A percentile compares a stretch with the other conserved stretches of the same genome.
Conservation (phyloP, 495 filamentous ascomycete species). For the Penicillium pulvis region DNA sequence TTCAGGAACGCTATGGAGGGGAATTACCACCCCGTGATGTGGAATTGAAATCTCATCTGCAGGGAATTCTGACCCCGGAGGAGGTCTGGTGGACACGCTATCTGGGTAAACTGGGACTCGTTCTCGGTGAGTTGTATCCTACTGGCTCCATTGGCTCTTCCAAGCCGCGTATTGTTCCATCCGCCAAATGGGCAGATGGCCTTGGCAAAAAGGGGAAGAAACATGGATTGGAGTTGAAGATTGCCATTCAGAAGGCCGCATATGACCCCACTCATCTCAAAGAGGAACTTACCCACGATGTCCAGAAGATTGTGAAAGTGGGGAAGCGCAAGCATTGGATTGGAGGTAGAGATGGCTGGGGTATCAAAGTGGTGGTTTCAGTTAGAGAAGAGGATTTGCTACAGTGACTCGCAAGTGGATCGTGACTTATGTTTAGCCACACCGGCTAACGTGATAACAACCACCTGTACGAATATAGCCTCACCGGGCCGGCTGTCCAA, state of each 20-base stretch:
- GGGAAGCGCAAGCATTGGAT: constrained; percentile 41
- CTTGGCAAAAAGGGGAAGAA: constrained; percentile 34
- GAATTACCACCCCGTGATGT: constrained; percentile 58
- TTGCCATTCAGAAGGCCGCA: constrained; percentile 30
- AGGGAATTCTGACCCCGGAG: constrained; percentile 46
- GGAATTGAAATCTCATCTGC: constrained; percentile 47
- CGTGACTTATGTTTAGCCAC: neutral
- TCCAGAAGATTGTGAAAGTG: constrained; percentile 34
- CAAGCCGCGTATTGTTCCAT: constrained; percentile 31
- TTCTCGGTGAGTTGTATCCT: constrained; percentile 32
- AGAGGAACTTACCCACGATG: constrained; percentile 27
- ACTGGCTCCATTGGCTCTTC: constrained; percentile 31
- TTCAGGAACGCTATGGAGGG: constrained; percentile 77
- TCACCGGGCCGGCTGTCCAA: too few relatives aligned
- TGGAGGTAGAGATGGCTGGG: constrained; percentile 35
- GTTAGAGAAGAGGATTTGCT: constrained; percentile 29
- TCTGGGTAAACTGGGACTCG: constrained; percentile 45
- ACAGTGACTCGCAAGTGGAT: neutral
- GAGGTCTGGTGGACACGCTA: constrained; percentile 66
- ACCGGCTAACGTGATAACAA: too few relatives aligned
- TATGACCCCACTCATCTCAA: constrained; percentile 34
- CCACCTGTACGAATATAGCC: too few relatives aligned
- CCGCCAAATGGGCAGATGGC: constrained; percentile 25
- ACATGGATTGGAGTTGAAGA: constrained; percentile 26
- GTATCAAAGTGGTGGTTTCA: constrained; percentile 29